Evolutionary conservation across 2,329 filamentous ascomycete genomes (phyloP), one percentile per base, ranked within the genome.

Genomic region (Gaeumannomyces tritici): DNA sequence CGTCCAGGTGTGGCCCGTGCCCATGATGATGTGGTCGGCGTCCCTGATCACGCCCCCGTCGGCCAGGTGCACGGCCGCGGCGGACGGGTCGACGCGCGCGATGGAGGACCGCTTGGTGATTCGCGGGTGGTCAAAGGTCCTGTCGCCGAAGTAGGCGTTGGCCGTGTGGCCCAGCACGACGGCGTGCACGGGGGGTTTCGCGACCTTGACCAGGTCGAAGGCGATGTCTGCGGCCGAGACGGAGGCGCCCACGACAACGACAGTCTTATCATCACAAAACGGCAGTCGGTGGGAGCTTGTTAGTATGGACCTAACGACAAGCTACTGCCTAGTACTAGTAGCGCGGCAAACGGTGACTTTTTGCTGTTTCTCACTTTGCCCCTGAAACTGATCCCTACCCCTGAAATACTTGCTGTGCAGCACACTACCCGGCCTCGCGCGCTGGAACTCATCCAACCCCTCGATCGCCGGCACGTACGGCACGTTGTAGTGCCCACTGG

Each of bases 1-100:
- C 0, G 83, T 84, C 84, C 84, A 89, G 29, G 76, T 80, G 70
- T 87, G 89, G 0, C 87, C 87, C 0, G 87, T 89, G 27, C 85
- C 86, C 63, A 89, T 86, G 65, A 89, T 81, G 64, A 89, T 77
- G 66, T 82, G 70, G 69, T 89, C 86, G 18, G 89, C 81, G 24
- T 81, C 74, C 0, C 75, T 65, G 8, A 85, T 75, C 0, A 69
- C 74, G 1, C 74, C 79, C 2, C 84, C 84, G 65, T 88, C 83
- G 42, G 78, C 74, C 59, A 89, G 83, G 63, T 83, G 75, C 0
- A 87, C 80, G 79, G 18, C 55, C 24, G 58, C 58, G 4, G 31
- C 28, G 9, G 33, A 9, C 11, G 27, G 15, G 7, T 64, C 63
- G 57, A 66, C 57, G 29, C 61, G 62, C 0, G 62, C 28, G 64